A percentile compares a stretch with the other conserved stretches of the same genome.
phyloP scores from a whole-genome alignment of 163 green algal genomes.

The Prototheca cutis region DNA sequence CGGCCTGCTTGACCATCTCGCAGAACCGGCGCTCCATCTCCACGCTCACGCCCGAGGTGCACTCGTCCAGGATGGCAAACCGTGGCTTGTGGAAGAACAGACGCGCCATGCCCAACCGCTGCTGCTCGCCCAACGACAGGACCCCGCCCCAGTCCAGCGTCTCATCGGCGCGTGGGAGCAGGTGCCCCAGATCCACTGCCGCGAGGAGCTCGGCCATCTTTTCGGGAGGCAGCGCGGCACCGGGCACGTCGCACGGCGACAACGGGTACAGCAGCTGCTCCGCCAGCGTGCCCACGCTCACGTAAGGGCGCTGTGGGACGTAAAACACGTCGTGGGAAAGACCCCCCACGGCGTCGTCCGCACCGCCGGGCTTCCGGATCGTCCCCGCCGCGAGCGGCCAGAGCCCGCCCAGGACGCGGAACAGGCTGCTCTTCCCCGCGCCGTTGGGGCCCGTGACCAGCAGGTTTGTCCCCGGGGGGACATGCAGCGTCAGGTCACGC shows the following conservation, averaged over 20 bases:
- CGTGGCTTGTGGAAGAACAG: constrained; percentile 68
- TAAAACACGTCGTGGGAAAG: constrained; percentile 72
- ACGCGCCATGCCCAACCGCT: constrained; percentile 68
- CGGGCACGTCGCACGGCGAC: neutral
- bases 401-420: constrained; percentile 69
- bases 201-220: constrained; percentile 35
- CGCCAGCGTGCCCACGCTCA: constrained; percentile 56
- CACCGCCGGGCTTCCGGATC: constrained; percentile 48
- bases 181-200: constrained; percentile 43
- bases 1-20: constrained; percentile 41
- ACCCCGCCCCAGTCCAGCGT: constrained; percentile 51
- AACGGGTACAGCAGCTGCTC: constrained; percentile 79
- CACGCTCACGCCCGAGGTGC: constrained; percentile 62
- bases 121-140: constrained; percentile 67
- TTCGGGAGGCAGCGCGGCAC: constrained; percentile 17
- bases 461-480: constrained; percentile 55
- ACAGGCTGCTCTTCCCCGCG: constrained; percentile 67
- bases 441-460: constrained; percentile 70
- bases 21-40: constrained; percentile 74
- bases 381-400: constrained; percentile 57
- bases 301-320: constrained; percentile 69
- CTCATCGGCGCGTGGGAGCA: constrained; percentile 31
- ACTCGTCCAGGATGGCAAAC: constrained; percentile 79
- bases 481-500: constrained; percentile 41
- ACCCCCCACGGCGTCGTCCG: constrained; percentile 23